Conservation (phyloP, 2,329 filamentous ascomycete species). For the Verruconis gallopava region DNA sequence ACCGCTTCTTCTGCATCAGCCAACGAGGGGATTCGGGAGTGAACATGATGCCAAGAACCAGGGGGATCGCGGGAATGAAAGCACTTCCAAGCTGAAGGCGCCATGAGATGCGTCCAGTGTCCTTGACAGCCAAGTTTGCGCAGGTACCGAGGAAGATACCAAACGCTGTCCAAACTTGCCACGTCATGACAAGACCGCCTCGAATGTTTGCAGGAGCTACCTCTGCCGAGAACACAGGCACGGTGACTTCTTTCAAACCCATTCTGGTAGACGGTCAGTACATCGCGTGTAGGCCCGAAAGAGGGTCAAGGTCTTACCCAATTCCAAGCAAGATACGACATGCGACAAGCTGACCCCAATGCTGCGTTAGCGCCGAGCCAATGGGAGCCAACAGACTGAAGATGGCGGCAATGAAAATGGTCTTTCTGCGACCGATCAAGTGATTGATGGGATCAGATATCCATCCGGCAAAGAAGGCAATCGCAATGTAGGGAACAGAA, state of each 20-base stretch:
- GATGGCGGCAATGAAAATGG: slow-evolving; percentile 19
- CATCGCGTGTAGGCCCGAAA: no score
- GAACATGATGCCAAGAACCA: slow-evolving; percentile 27
- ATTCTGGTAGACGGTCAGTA: no score
- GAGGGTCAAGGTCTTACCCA: slow-evolving; percentile 20
- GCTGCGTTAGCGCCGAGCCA: slow-evolving; percentile 23
- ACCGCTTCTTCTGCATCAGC: slow-evolving; percentile 29
- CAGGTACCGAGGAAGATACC: slow-evolving; percentile 34
- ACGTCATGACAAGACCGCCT: slow-evolving; percentile 33
- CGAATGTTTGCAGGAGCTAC: slow-evolving; percentile 25
- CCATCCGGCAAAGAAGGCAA: slow-evolving; percentile 16
- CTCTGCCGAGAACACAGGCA: slow-evolving; percentile 30
- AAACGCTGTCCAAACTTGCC: slow-evolving; percentile 29
- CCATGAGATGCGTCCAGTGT: slow-evolving; percentile 25
- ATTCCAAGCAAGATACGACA: slow-evolving; percentile 23
- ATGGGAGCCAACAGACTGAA: slow-evolving; percentile 23
- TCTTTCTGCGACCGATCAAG: slow-evolving; percentile 18
- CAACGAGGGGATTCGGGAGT: slow-evolving; percentile 27
- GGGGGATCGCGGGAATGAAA: slow-evolving; percentile 26
- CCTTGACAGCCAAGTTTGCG: slow-evolving; percentile 26
- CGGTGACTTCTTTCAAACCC: slow-evolving; percentile 32
- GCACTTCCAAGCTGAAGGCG: slow-evolving; percentile 27
- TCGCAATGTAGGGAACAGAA: slow-evolving; percentile 13
- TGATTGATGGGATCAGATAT: slow-evolving; percentile 19
- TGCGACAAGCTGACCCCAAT: slow-evolving; percentile 27